phyloP scores from a whole-genome alignment of 1,139 yeast genomes.

The Pneumocystis carinii region DNA sequence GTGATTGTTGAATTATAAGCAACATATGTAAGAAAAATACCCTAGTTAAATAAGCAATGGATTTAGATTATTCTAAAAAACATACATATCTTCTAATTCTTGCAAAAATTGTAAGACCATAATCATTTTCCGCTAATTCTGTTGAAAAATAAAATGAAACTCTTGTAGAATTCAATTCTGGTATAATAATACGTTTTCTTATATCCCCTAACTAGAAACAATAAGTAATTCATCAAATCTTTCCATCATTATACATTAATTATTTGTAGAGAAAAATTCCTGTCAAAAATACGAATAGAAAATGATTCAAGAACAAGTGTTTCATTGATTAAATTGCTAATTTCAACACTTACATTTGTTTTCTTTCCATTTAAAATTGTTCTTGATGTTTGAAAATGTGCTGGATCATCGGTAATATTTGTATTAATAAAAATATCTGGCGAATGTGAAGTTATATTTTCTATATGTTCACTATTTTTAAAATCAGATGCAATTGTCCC shows the following conservation, averaged over 20 bases:
- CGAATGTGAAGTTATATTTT: background rate
- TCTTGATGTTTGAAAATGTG: background rate
- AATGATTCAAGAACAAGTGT: background rate
- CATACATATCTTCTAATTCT: background rate
- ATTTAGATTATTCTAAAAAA: background rate
- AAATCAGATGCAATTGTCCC: background rate
- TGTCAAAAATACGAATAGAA: background rate
- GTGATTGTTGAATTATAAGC: background rate
- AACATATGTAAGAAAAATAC: background rate
- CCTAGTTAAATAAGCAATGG: background rate
- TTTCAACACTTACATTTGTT: background rate
- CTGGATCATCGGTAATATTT: background rate
- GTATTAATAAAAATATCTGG: background rate
- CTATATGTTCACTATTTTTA: background rate
- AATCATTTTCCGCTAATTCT: background rate
- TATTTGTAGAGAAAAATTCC: background rate
- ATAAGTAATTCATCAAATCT: background rate
- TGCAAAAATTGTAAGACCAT: background rate
- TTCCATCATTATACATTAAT: background rate
- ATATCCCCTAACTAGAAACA: background rate
- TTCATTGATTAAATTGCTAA: background rate
- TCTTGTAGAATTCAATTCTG: background rate
- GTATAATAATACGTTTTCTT: background rate
- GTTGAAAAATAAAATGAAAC: background rate
- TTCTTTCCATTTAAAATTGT: background rate